Evolutionary conservation across 2,329 filamentous ascomycete species (phyloP).

Genomic region (Exophiala sideris): DNA sequence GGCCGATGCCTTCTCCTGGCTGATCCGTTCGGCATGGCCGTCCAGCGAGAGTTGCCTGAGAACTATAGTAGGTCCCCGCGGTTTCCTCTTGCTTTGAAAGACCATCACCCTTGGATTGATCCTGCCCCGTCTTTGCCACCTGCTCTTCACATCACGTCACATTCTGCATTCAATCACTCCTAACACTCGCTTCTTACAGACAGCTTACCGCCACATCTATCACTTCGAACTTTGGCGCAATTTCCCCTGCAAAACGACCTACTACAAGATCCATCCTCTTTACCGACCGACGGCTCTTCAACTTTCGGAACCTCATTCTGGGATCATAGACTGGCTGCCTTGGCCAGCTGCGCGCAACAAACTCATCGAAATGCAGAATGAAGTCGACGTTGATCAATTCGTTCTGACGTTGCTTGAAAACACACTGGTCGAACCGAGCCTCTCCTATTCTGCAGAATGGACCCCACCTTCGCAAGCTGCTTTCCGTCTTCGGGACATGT

Average conservation of each 20-base stretch:
- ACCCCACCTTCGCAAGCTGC: background rate
- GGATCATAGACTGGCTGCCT: slow-evolving; percentile 18
- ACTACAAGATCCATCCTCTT: slow-evolving; percentile 6
- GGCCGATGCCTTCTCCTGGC: slow-evolving; percentile 10
- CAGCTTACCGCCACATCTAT: slow-evolving; percentile 10
- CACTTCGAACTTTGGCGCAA: slow-evolving; percentile 12
- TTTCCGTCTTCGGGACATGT: slow-evolving; percentile 17
- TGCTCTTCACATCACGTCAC: background rate
- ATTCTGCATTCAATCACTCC: no score
- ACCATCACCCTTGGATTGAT: no score
- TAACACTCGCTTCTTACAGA: background rate
- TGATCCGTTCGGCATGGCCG: slow-evolving; percentile 12
- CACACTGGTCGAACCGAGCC: slow-evolving; percentile 6
- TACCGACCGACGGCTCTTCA: slow-evolving; percentile 12
- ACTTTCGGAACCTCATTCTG: slow-evolving; percentile 8
- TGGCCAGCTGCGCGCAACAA: slow-evolving; percentile 15
- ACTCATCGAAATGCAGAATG: slow-evolving; percentile 7
- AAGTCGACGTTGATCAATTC: slow-evolving; percentile 7
- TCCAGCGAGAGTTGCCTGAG: slow-evolving; percentile 7
- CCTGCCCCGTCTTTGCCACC: background rate
- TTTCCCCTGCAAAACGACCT: slow-evolving; percentile 8
- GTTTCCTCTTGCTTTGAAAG: background rate
- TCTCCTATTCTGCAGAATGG: background rate
- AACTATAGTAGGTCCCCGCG: slow-evolving; percentile 1
- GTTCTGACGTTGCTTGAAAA: slow-evolving; percentile 5